Evolutionary conservation across 2,329 filamentous ascomycete genomes (phyloP), one percentile per base, ranked within the genome.

Genomic region (Myriosclerotinia duriaeana): DNA sequence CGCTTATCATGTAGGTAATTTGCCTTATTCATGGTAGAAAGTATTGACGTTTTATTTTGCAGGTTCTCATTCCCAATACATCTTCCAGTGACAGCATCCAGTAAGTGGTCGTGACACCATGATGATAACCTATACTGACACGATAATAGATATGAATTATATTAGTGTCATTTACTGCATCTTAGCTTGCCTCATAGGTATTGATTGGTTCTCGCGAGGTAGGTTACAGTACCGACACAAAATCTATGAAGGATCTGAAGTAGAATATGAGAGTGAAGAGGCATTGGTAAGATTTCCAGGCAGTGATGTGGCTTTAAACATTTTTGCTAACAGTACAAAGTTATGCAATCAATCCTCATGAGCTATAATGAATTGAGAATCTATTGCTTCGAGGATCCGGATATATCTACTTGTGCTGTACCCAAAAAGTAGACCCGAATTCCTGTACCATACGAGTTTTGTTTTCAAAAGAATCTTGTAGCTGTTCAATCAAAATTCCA

Each of bases 1-100:
- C 85, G 0, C 86, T 85, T 0, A 81, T 88, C 1, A 80, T 89
- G 5, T 89, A 76, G 36, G 64, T 61, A 11, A 52, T 53, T 6
- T 1, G 30, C n/a, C 1, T 5, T 20, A 50, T 42, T 15, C 15
- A 14, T 46, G 9, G 14, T 20, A 20, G 22, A 20, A 15, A 15
- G 20, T 20, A 2, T 20, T 63, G 34, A 63, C 38, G n/a, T 40
- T 53, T 17, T n/a, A 30, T n/a, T 26, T 2, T 50, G 2, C 46
- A 65, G 64, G 64, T 65, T 46, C 55, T 65, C 64, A 12, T 65
- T 65, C 26, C 64, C 64, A 22, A 44, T 61, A 36, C 46, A 65
- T 30, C 36, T 65, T 17, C 64, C 64, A 14, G 64, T 65, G 15
- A 65, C 64, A 0, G 38, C 36, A 44, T 65, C 54, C 6, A 65